phyloP scores from a whole-genome alignment of 345 rosid genomes.

The Nasturtium officinale region DNA sequence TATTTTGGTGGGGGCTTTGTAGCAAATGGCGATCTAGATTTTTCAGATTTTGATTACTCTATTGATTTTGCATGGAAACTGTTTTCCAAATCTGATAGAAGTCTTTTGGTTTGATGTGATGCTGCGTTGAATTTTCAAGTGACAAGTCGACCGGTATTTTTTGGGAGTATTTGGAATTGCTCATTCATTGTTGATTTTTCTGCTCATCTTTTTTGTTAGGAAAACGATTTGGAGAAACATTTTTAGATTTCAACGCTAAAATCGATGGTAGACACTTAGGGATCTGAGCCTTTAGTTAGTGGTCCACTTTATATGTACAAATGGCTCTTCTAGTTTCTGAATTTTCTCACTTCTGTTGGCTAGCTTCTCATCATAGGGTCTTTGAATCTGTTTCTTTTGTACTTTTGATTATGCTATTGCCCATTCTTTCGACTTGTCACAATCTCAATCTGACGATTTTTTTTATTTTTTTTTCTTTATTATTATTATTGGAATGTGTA shows the following conservation, averaged over 20 bases:
- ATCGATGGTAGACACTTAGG: constrained; percentile 8
- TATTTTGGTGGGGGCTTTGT: constrained; percentile 15
- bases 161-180: background rate
- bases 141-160: constrained; percentile 16
- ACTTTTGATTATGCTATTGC: constrained; percentile 18
- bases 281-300: constrained; percentile 40
- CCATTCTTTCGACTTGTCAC: constrained; percentile 35
- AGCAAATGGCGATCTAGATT: constrained; percentile 29
- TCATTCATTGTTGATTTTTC: background rate
- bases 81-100: background rate
- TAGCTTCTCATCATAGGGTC: constrained; percentile 26
- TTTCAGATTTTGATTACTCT: constrained; percentile 1
- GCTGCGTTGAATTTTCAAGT: constrained; percentile 14
- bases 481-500: constrained; percentile 24
- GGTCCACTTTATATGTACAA: constrained; percentile 20
- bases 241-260: background rate
- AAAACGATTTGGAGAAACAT: background rate
- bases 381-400: background rate
- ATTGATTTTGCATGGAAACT: constrained; percentile 4
- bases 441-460: constrained; percentile 1
- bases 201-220: background rate
- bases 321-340: background rate
- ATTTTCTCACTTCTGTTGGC: constrained; percentile 10
- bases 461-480: background rate
- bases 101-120: background rate